Percentiles rank a stretch among this genome's conserved stretches.
Evolutionary conservation across 345 rosid species (phyloP).

Genomic region (Bruguiera parviflora): DNA sequence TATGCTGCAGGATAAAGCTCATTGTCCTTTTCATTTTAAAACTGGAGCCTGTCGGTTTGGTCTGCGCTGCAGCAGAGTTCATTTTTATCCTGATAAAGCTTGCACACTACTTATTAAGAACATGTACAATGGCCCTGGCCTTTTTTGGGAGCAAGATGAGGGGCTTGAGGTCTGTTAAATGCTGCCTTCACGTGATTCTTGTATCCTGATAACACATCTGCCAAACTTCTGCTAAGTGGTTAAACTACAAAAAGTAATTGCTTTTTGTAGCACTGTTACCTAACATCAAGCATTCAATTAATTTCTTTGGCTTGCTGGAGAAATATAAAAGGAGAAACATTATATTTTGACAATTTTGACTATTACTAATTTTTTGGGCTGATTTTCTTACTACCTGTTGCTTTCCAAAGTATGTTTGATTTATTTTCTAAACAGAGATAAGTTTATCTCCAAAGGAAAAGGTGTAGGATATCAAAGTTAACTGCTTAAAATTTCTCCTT

Average conservation of each 20-base stretch:
- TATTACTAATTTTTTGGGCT: too few relatives aligned
- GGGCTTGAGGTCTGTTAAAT: constrained; percentile 98
- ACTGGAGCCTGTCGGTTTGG: constrained; percentile 98
- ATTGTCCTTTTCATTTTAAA: constrained; percentile 94
- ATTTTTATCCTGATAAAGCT: constrained; percentile 82
- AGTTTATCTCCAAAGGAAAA: too few relatives aligned
- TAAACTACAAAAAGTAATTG: not conserved
- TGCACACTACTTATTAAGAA: constrained; percentile 86
- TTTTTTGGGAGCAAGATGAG: constrained; percentile 96
- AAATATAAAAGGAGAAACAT: not conserved
- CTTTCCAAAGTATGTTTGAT: too few relatives aligned
- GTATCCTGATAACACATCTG: constrained; percentile 66
- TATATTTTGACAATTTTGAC: not conserved
- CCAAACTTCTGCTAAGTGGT: not conserved
- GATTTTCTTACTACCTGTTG: too few relatives aligned
- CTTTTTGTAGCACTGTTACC: not conserved
- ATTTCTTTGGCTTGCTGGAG: not conserved
- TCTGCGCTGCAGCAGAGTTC: constrained; percentile 91
- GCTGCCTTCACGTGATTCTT: constrained; percentile 60
- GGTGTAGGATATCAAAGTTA: too few relatives aligned
- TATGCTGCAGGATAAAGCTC: constrained; percentile 81
- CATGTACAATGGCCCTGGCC: constrained; percentile 95
- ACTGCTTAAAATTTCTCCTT: not conserved
- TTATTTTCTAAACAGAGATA: too few relatives aligned
- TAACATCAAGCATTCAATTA: not conserved